Base-by-base conservation (phyloP, 2,329 filamentous ascomycete species). In the Xylaria hypoxylon region DNA sequence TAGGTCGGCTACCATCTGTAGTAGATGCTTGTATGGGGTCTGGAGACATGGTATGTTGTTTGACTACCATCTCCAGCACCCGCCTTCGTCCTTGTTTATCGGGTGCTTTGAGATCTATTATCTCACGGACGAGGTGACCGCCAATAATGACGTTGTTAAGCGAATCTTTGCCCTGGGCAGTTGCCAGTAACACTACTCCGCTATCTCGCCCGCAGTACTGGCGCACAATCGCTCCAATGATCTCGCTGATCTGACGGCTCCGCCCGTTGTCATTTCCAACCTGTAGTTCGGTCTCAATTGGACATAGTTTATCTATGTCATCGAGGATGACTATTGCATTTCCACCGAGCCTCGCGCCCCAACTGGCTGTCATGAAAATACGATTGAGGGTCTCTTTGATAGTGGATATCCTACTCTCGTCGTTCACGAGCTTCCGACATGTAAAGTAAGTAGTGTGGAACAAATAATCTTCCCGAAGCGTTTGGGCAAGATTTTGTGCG, bases 201-300 rank as follows among this genome's bases (percentile, higher is more conserved):
- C 90, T 93, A 67, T 93, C 90, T 68, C 88, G 86, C 0, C 88
- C 89, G 77, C 94, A 97, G 77, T 95, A 94, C 75, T 97, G 92
- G 62, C 90, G 88, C 0, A 95, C 92, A 70, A 96, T 89, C 0
- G 91, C 89, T 76, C 92, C 92, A 5, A 99, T 86, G 0, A 93
- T 89, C 78, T 99, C 96, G 76, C 94, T 97, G 64, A 97, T 89
- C 73, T 98, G 94, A 38, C 94, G 89, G 77, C 94, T 98, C 69
- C 95, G 88, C 19, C 93, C 93, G 75, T 99, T 98, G 72, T 98
- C 94, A 66, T 94, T 94, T 68, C 93, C 93, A 4, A 97, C 92
- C 78, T 97, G 93, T 13, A 99, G 85, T 77, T 99, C 96, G 0
- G 94, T 97, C 79, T 99, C 96, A 0, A 90, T 91, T 0, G 96